phyloP scores from a whole-genome alignment of 768 basidiomycete genomes.

The Podaxis rugospora region DNA sequence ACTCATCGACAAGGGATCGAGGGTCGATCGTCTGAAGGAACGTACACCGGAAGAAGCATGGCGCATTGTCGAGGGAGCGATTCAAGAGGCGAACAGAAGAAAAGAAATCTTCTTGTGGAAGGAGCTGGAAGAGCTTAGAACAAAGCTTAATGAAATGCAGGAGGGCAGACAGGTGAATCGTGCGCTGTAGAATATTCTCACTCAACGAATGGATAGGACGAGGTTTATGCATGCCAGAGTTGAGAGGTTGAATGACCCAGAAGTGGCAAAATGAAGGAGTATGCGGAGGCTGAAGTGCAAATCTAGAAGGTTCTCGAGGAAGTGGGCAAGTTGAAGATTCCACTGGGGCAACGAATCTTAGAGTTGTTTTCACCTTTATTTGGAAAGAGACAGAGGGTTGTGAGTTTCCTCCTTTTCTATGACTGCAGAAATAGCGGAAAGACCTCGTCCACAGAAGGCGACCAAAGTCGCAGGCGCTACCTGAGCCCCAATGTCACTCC shows the following conservation, averaged over 20 bases:
- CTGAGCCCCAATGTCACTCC: not conserved
- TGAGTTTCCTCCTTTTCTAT: not conserved
- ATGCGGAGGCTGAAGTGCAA: conserved; percentile 13
- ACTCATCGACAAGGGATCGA: no score
- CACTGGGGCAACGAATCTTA: conserved; percentile 5
- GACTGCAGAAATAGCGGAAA: no score
- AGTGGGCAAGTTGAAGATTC: conserved; percentile 12
- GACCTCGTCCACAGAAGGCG: not conserved
- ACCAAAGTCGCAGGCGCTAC: not conserved
- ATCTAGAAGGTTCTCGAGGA: conserved; percentile 18
- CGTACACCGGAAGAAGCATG: no score
- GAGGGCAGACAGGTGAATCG: conserved; percentile 1
- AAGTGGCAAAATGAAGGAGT: no score
- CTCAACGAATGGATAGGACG: conserved; percentile 10
- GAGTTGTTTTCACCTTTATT: not conserved
- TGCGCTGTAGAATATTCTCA: conserved; percentile 11
- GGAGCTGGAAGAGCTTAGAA: no score
- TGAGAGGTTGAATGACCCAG: no score
- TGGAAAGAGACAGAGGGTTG: conserved; percentile 2
- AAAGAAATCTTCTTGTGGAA: no score
- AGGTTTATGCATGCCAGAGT: not conserved
- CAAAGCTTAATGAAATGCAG: no score
- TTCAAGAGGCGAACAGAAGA: no score
- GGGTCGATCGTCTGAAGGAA: no score
- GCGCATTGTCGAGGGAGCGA: no score